Evolutionary conservation across 495 filamentous ascomycete genomes (phyloP), one percentile per base, ranked within the genome.

Genomic region (Penicillium ochrochloron): DNA sequence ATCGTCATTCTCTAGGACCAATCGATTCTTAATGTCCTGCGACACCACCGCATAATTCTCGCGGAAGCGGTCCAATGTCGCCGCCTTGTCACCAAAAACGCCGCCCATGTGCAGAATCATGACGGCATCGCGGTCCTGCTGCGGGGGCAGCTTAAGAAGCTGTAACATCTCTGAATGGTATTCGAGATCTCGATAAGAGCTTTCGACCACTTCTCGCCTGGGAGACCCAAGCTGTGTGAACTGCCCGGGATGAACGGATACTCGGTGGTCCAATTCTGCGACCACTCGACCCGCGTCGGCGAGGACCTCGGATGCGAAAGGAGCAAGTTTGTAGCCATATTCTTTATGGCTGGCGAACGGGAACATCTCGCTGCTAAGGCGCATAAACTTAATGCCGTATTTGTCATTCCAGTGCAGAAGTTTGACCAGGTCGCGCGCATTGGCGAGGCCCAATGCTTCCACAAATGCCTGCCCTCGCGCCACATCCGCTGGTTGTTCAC

Each of bases 51-150:
- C 77, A 67, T 97, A 97, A 64, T 94, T 96, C 61, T 88, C 76
- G 8, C 91, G 82, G 70, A 98, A 97, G 10, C 94, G 85, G 67
- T 90, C 84, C 9, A 98, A 77, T 0, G 94, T 95, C 1, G 88
- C 92, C 19, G 77, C 79, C 75, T 97, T 98, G 75, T 96, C 92
- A 15, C 93, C 94, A 70, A 93, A 97, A 0, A 91, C 85, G 15
- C 95, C 95, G 21, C 94, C 95, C 87, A 98, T 92, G 69, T 98
- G 95, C 3, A 98, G 71, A 60, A 97, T 92, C 92, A 98, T 95
- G 44, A 97, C 88, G 7, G 95, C 93, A 75, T 97, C 92, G 23
- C 89, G 88, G 71, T 97, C 82, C 59, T 89, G 84, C 72, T 98
- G 93, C 19, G 86, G 84, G 0, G 92, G 91, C 0, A 97, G 79